Percentiles rank a stretch among this genome's conserved stretches.
phyloP scores from a whole-genome alignment of 2,329 filamentous ascomycete species.

The Ceratocystis cubensis region DNA sequence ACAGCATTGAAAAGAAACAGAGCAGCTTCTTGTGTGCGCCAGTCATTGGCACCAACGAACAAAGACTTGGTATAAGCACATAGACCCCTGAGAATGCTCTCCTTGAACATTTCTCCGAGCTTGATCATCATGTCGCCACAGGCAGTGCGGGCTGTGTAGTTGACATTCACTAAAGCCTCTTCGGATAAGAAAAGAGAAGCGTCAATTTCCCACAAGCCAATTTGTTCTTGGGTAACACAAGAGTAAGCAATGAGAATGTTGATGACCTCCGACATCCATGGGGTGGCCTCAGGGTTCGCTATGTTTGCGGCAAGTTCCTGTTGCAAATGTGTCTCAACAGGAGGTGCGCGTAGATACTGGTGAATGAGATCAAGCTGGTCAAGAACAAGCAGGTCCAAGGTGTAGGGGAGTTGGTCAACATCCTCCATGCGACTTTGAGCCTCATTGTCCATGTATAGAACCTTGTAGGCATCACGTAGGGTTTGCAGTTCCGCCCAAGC shows the following conservation, averaged over 20 bases:
- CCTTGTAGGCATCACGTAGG: slow-evolving; percentile 59
- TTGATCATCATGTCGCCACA: slow-evolving; percentile 89
- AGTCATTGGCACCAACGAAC: slow-evolving; percentile 47
- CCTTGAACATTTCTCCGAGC: slow-evolving; percentile 76
- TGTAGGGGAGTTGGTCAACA: slow-evolving; percentile 82
- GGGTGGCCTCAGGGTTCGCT: slow-evolving; percentile 47
- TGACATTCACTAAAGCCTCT: slow-evolving; percentile 85
- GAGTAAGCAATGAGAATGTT: slow-evolving; percentile 73
- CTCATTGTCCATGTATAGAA: slow-evolving; percentile 75
- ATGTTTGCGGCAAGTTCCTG: slow-evolving; percentile 52
- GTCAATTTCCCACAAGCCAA: slow-evolving; percentile 92
- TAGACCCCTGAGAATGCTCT: slow-evolving; percentile 63
- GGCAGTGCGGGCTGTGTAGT: slow-evolving; percentile 88
- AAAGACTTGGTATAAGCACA: slow-evolving; percentile 63
- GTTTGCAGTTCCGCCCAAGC: slow-evolving; percentile 79
- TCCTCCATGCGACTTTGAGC: slow-evolving; percentile 82
- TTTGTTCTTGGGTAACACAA: slow-evolving; percentile 83
- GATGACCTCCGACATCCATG: slow-evolving; percentile 82
- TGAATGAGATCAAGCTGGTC: slow-evolving; percentile 95
- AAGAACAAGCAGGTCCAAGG: slow-evolving; percentile 80
- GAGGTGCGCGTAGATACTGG: slow-evolving; percentile 73
- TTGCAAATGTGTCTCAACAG: slow-evolving; percentile 81
- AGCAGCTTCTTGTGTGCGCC: slow-evolving; percentile 62
- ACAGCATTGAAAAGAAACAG: slow-evolving; percentile 71
- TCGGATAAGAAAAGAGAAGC: slow-evolving; percentile 91